phyloP scores from a whole-genome alignment of 2,329 filamentous ascomycete genomes.

The Colletotrichum musicola region DNA sequence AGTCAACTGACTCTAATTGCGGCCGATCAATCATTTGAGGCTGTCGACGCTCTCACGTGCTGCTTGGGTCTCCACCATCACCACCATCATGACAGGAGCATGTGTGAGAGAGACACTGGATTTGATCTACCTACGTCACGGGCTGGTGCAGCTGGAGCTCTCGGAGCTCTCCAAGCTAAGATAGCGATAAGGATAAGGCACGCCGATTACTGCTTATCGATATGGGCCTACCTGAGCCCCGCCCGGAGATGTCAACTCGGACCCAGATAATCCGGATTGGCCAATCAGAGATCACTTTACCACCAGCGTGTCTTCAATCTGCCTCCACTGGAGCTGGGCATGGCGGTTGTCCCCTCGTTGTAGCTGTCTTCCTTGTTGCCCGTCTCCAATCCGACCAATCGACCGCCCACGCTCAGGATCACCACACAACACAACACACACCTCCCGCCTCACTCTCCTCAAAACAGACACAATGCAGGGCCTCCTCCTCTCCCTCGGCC shows the following conservation, averaged over 20 bases:
- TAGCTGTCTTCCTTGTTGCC: slow-evolving; percentile 30
- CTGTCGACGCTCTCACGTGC: slow-evolving; percentile 29
- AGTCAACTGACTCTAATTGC: slow-evolving; percentile 16
- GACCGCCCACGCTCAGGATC: slow-evolving; percentile 19
- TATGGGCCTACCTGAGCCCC: neutral
- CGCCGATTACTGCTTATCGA: slow-evolving; percentile 5
- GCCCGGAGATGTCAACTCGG: slow-evolving; percentile 9
- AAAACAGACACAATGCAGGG: slow-evolving; percentile 59
- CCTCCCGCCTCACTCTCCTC: slow-evolving; percentile 9
- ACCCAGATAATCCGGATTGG: neutral
- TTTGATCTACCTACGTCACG: slow-evolving; percentile 22
- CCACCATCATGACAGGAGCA: neutral
- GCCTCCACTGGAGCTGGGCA: neutral
- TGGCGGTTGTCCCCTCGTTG: slow-evolving; percentile 18
- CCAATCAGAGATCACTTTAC: slow-evolving; percentile 28
- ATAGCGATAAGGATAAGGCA: neutral
- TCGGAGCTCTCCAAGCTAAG: no score
- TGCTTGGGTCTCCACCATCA: neutral
- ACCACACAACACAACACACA: slow-evolving; percentile 18
- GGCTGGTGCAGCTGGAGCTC: slow-evolving; percentile 3
- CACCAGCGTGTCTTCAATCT: slow-evolving; percentile 33
- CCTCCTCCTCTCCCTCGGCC: slow-evolving; percentile 60
- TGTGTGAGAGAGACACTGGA: neutral
- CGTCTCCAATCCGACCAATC: slow-evolving; percentile 25
- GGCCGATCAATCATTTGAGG: slow-evolving; percentile 13